These are phyloP conservation scores for Rutstroemia sp. DNA, from an alignment of 2,329 filamentous ascomycete genomes.

Conservation along the genomic window DNA sequence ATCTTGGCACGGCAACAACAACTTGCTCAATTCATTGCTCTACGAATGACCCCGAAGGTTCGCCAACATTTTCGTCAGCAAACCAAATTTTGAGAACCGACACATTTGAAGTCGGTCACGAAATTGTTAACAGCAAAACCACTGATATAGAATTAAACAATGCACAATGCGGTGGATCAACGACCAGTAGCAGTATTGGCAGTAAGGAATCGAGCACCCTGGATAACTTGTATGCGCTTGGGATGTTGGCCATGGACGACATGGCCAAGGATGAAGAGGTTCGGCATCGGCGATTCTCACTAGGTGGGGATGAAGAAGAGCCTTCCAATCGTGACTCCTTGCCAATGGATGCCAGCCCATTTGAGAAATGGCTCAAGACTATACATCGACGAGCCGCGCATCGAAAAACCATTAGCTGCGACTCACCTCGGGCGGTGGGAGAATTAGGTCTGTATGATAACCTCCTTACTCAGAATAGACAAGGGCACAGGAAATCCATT, in stretches of 20 bases:
- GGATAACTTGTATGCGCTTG: conserved; percentile 36
- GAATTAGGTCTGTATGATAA: conserved; percentile 15
- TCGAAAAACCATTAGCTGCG: conserved; percentile 30
- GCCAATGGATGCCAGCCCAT: conserved; percentile 36
- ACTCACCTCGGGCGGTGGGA: not conserved
- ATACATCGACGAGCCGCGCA: conserved; percentile 48
- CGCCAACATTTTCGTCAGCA: not conserved
- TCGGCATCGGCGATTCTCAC: conserved; percentile 17
- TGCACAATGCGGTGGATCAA: conserved; percentile 16
- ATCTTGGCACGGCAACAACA: conserved; percentile 15
- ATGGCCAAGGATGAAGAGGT: conserved; percentile 8
- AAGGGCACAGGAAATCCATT: conserved; percentile 49
- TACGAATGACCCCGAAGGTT: conserved; percentile 29
- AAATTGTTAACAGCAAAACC: not conserved
- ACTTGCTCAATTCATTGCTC: conserved; percentile 31
- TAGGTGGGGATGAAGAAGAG: conserved; percentile 19
- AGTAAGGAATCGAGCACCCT: conserved; percentile 33
- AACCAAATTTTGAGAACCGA: not conserved
- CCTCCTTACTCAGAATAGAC: conserved; percentile 27
- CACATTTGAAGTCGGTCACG: not conserved
- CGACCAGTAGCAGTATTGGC: conserved; percentile 20
- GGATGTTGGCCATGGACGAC: conserved; percentile 29
- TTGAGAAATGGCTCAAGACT: conserved; percentile 67
- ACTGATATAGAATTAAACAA: not conserved
- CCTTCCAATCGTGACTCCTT: conserved; percentile 10